Base-by-base conservation (phyloP, 2,329 filamentous ascomycete genomes). In the Metarhizium anisopliae region DNA sequence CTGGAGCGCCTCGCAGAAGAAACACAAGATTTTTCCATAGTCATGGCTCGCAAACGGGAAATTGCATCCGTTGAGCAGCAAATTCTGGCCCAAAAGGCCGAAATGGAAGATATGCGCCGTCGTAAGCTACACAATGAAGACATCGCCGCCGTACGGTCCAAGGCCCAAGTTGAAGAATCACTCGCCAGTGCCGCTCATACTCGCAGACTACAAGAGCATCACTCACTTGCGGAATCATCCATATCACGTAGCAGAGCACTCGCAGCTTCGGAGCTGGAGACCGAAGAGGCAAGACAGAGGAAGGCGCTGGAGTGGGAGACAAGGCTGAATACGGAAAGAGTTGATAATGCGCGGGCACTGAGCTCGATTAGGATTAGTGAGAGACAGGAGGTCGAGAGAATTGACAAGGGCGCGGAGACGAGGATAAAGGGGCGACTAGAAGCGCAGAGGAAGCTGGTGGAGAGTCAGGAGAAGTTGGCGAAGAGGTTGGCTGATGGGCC, bases 391-490 rank as follows among this genome's bases (percentile, higher is more conserved):
- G 56, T 80, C 2, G 78, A 81, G 55, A 64, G 68, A 11, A 62
- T 81, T 16, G 79, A 83, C 54, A 64, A 68, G 29, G 70, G 67
- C 11, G 72, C 75, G 13, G 78, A 81, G 40, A 65, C 68, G 36
- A 67, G 80, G 25, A 68, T 79, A 50, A 70, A 72, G 59, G 70
- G 64, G 38, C 64, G 79, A 16, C 65, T 83, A 8, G 71, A 72
- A 53, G 76, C 79, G 63, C 80, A 83, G 67, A 74, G 72, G 68
- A 77, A 72, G 64, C 63, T 83, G 52, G 77, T 83, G 2, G 77
- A 82, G 52, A 70, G 68, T 47, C 72, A 74, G 62, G 71, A 73
- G 57, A 68, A 67, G 59, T 55, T 74, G 55, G 72, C 72, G 1
- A 68, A 65, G 57, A 72, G 72, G 61, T 64, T 83, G 56, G 77